Evolutionary conservation across 2,329 filamentous ascomycete genomes (phyloP), one percentile per base, ranked within the genome.

Genomic region (Ophiocordyceps sinensis): DNA sequence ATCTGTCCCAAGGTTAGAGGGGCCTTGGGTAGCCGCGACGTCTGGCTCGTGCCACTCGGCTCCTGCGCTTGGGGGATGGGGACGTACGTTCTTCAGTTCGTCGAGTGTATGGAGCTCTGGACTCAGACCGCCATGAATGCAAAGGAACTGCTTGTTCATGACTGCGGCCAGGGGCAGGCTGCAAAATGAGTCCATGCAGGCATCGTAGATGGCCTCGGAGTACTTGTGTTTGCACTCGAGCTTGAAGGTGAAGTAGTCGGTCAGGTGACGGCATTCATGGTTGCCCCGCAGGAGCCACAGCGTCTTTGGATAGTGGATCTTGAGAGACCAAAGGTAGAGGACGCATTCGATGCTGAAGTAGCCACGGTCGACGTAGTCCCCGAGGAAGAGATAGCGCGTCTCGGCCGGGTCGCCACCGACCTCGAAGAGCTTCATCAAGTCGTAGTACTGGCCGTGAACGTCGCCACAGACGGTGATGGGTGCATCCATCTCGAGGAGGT

Each of bases 341-440:
- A 98, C 91, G 61, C 91, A 98, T 74, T 98, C 91, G 58, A 98
- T 96, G 62, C 88, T 95, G 65, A 96, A 98, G 67, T 98, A 98
- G 41, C 91, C 91, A 61, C 91, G 77, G 61, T 98, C 91, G 49
- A 98, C 91, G 59, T 98, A 98, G 65, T 98, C 91, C 46, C 91
- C 91, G 49, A 98, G 70, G 66, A 98, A 98, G 45, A 98, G 77
- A 64, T 98, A 98, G 56, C 91, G 72, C 28, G 91, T 98, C 67
- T 98, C 91, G 41, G 89, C 78, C 34, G 91, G 91, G 62, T 98
- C 91, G 49, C 91, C 91, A 50, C 91, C 91, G 40, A 98, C 91
- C 64, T 98, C 91, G 56, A 98, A 98, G 29, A 98, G 74, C 71
- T 98, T 98, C 91, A 98, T 98, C 58, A 98, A 67, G 63, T 98